These are phyloP conservation scores for Russula compacta DNA, from an alignment of 768 basidiomycete genomes.

Conservation along the genomic window DNA sequence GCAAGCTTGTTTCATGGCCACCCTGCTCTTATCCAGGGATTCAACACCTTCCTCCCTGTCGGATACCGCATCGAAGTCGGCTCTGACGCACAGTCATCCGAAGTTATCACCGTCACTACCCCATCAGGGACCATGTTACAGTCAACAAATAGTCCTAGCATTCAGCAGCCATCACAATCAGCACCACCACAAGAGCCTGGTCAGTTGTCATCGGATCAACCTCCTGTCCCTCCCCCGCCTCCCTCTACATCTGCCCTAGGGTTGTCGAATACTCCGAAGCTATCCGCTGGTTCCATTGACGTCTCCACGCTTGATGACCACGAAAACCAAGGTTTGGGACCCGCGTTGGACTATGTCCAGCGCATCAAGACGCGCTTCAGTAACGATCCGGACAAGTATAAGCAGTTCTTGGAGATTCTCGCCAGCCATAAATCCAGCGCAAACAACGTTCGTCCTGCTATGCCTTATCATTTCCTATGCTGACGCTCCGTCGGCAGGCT, in stretches of 20 bases:
- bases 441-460: conserved; percentile 36
- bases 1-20: conserved; percentile 89
- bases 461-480: not conserved
- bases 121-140: conserved; percentile 49
- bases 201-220: conserved; percentile 1
- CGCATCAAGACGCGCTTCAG: conserved; percentile 89
- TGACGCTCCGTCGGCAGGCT: conserved; percentile 30
- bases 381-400: conserved; percentile 73
- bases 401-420: conserved; percentile 69
- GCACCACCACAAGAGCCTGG: not conserved
- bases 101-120: conserved; percentile 69
- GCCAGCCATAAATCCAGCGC: conserved; percentile 50
- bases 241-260: conserved; percentile 13
- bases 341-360: conserved; percentile 91
- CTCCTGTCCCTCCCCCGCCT: conserved; percentile 4
- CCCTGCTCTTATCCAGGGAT: conserved; percentile 87
- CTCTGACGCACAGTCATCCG: conserved; percentile 50
- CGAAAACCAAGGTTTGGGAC: conserved; percentile 37
- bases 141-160: conserved; percentile 22
- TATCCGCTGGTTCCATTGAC: conserved; percentile 1
- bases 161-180: not conserved
- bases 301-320: conserved; percentile 6
- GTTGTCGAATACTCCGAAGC: conserved; percentile 7
- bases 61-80: conserved; percentile 90
- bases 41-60: conserved; percentile 93